Conservation (phyloP, 345 rosid species). For the Melaleuca quinquenervia region DNA sequence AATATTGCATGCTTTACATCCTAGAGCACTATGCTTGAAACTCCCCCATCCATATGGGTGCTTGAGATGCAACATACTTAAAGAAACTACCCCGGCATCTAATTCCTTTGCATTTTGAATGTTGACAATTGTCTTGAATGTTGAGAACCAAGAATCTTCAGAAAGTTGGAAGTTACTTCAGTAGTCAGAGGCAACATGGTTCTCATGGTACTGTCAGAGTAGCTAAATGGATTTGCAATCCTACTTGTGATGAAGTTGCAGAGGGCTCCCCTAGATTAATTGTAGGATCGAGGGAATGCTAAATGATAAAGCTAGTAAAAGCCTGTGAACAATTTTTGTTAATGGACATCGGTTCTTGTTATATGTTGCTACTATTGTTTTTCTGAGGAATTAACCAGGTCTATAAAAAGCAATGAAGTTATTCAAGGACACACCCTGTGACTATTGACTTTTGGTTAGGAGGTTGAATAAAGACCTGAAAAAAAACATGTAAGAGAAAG, state of each 20-base stretch:
- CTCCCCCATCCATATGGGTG: background rate
- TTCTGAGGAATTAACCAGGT: too few relatives aligned
- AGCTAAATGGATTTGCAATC: background rate
- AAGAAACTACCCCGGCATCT: conserved; percentile 3
- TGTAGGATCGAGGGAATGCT: conserved; percentile 25
- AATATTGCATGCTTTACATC: background rate
- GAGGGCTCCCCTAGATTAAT: conserved; percentile 9
- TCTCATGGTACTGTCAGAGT: background rate
- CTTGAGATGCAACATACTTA: background rate
- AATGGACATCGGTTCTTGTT: background rate
- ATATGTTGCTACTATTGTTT: too few relatives aligned
- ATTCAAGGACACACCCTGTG: too few relatives aligned
- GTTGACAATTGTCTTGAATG: conserved; percentile 71
- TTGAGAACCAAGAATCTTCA: conserved; percentile 37
- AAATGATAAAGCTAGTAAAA: conserved; percentile 63
- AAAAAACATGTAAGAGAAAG: too few relatives aligned
- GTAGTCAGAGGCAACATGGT: background rate
- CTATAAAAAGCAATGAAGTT: too few relatives aligned
- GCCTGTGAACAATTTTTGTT: conserved; percentile 28
- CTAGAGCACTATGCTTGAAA: background rate
- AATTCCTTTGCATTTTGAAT: conserved; percentile 66
- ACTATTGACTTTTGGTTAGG: too few relatives aligned
- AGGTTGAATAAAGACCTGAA: too few relatives aligned
- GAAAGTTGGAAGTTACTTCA: background rate
- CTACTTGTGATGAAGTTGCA: conserved; percentile 38